Conservation (phyloP, 2,329 filamentous ascomycete genomes). For the Fusarium sp. region DNA sequence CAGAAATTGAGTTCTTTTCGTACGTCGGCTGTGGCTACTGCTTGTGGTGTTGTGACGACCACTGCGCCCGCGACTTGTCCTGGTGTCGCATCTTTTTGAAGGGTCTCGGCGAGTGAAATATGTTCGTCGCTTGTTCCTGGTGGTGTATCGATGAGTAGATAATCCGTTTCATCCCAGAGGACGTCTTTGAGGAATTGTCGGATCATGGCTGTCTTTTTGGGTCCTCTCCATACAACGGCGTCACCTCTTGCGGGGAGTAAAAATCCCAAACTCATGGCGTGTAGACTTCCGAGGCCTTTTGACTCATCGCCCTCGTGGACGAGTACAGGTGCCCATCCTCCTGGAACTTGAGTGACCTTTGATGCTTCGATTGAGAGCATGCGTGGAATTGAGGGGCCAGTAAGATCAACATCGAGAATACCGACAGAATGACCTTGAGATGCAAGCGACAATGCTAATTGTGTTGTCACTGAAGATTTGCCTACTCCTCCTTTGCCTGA, state of each 20-base stretch:
- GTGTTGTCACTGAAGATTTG: slow-evolving; percentile 97
- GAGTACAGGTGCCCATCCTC: slow-evolving; percentile 90
- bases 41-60: slow-evolving; percentile 95
- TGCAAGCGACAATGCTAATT: slow-evolving; percentile 89
- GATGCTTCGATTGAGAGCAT: slow-evolving; percentile 90
- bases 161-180: slow-evolving; percentile 88
- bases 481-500: slow-evolving; percentile 98
- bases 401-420: slow-evolving; percentile 95
- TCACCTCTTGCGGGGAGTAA: slow-evolving; percentile 84
- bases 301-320: slow-evolving; percentile 73
- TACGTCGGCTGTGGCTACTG: slow-evolving; percentile 91
- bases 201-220: slow-evolving; percentile 99
- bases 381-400: slow-evolving; percentile 93
- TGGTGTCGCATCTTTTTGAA: slow-evolving; percentile 71
- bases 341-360: slow-evolving; percentile 90
- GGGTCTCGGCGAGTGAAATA: slow-evolving; percentile 90
- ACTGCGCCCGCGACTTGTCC: slow-evolving; percentile 87
- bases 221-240: slow-evolving; percentile 96
- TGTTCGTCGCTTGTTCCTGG: slow-evolving; percentile 97
- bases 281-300: slow-evolving; percentile 69
- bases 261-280: slow-evolving; percentile 94
- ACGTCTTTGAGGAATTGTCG: slow-evolving; percentile 95
- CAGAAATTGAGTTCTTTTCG: slow-evolving; percentile 96
- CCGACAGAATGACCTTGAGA: slow-evolving; percentile 89
- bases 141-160: slow-evolving; percentile 93